Evolutionary conservation across 805 yeast genomes (phyloP).

Genomic region (Myxozyma sirexii): DNA sequence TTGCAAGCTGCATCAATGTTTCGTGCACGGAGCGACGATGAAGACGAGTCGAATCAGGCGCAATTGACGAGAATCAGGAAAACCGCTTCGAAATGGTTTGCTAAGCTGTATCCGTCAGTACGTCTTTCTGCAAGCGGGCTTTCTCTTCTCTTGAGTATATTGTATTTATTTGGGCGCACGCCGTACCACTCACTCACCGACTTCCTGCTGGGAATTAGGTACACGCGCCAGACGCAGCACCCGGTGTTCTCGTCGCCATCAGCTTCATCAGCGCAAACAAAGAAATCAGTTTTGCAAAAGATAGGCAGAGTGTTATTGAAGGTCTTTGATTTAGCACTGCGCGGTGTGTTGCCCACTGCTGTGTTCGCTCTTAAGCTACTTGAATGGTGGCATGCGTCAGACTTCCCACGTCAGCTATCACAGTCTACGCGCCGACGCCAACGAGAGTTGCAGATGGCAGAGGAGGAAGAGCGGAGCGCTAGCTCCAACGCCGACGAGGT

Average conservation of each 20-base stretch:
- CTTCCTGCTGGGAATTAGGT: conserved; percentile 61
- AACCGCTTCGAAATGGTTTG: conserved; percentile 45
- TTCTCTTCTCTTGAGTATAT: conserved; percentile 60
- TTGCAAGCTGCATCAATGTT: conserved; percentile 62
- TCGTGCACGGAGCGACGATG: conserved; percentile 35
- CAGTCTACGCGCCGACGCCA: conserved; percentile 26
- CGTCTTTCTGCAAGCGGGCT: conserved; percentile 51
- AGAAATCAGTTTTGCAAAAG: conserved; percentile 14
- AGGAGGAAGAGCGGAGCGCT: too few species aligned
- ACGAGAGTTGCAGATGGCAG: conserved; percentile 6
- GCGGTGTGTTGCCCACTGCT: conserved; percentile 71
- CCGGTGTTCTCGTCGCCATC: background rate
- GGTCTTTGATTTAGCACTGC: conserved; percentile 31
- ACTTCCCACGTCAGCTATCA: conserved; percentile 59
- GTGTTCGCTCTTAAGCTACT: conserved; percentile 79
- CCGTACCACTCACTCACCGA: conserved; percentile 68
- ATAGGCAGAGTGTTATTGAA: background rate
- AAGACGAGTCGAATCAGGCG: background rate
- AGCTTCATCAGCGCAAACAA: background rate
- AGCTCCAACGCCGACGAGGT: conserved; percentile 5
- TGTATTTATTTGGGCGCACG: conserved; percentile 66
- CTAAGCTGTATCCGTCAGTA: conserved; percentile 63
- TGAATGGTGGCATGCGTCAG: conserved; percentile 91
- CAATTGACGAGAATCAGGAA: conserved; percentile 39
- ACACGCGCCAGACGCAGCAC: conserved; percentile 56